Conservation (phyloP, 352 stramenopile species). For the Blastocystis sp. region DNA sequence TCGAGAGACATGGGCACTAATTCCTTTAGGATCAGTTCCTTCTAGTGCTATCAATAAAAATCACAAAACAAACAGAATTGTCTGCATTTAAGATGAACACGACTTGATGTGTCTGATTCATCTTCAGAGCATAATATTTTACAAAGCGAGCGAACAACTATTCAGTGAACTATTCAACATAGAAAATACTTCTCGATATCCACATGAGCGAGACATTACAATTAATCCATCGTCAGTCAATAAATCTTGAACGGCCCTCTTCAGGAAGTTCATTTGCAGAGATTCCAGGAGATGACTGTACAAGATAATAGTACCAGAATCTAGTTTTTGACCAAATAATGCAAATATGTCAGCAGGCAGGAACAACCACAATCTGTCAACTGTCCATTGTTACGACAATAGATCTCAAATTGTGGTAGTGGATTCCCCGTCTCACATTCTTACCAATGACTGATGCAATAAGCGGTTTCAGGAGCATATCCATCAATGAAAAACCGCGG, state of each 20-base stretch:
- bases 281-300: not conserved
- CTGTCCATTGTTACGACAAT: too few relatives aligned
- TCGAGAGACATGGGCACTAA: conserved; percentile 22
- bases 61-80: not conserved
- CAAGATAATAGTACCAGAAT: not conserved
- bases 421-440: too few relatives aligned
- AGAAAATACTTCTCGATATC: conserved; percentile 43
- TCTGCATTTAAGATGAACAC: conserved; percentile 49
- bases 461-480: too few relatives aligned
- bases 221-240: conserved; percentile 37
- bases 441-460: too few relatives aligned
- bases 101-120: not conserved
- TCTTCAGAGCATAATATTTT: conserved; percentile 59
- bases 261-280: conserved; percentile 42
- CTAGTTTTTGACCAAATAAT: not conserved
- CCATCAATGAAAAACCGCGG: too few relatives aligned
- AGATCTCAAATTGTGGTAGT: too few relatives aligned
- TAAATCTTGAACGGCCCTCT: conserved; percentile 28
- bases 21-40: not conserved
- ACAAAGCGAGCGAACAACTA: conserved; percentile 54
- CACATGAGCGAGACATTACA: conserved; percentile 37
- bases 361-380: too few relatives aligned
- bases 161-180: not conserved
- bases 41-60: not conserved
- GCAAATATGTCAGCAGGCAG: too few relatives aligned